Base-by-base conservation (phyloP, 805 yeast species). In the Hanseniaspora lindneri region DNA sequence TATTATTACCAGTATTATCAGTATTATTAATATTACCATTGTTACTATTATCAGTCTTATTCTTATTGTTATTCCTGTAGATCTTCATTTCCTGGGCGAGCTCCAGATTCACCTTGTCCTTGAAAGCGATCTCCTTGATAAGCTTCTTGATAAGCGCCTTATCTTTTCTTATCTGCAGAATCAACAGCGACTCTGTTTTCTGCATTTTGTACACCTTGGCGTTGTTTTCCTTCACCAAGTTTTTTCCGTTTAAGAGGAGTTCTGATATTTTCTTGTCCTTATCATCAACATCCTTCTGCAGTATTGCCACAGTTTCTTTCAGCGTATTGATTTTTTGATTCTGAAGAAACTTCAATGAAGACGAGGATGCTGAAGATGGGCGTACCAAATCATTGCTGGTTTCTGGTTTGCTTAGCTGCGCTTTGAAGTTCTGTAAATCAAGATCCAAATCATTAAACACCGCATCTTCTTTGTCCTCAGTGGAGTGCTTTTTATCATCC, bases 91-190 rank as follows among this genome's bases (percentile, higher is more conserved):
- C 28, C 21, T 46, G 49, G 3, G 49, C 49, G 17, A 46, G 21
- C 9, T 37, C 19, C 7, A 46, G 39, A 27, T 46, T 46, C 8
- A 39, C 32, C n/a, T 32, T 46, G n/a, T 46, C 49, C 14, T 46
- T 46, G 2, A 13, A 17, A 3, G 39, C 43, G 5, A 46, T 17
- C 21, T 46, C 49, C 13, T 39, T 46, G 3, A 39, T 13, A 2
- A 46, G 14, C 24, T 23, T 46, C 3, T 46, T 25, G 23, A 46
- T 46, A 13, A 25, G 4, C 4, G 21, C 8, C 27, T 25, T 37
- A 9, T 46, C 43, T 6, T 32, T 46, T 9, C 23, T 37, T 3
- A 44, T 13, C 19, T 39, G 37, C 2, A 3, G 17, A 1, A 39
- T 33, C 2, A 44, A 24, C 19, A 29, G 8, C 9, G 33, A 29